Evolutionary conservation across 805 yeast species (phyloP).

Genomic region (Ascoidea tarda): DNA sequence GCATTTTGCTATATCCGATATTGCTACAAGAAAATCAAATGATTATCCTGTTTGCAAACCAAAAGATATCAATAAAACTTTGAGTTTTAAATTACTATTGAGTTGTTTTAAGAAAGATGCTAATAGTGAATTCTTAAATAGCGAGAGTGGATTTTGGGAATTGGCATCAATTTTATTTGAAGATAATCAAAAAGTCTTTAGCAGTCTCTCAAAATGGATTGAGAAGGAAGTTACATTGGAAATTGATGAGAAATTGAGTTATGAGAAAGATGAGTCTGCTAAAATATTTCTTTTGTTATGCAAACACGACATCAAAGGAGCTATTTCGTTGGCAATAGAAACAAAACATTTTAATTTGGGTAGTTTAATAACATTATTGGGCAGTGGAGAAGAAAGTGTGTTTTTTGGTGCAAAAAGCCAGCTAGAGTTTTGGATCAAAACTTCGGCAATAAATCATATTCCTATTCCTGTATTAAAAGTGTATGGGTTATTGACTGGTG

Average conservation of each 20-base stretch:
- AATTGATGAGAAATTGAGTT: conserved; percentile 19
- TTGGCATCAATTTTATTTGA: conserved; percentile 54
- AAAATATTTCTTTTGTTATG: conserved; percentile 34
- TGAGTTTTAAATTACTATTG: conserved; percentile 20
- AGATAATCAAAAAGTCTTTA: conserved; percentile 29
- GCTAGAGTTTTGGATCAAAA: conserved; percentile 47
- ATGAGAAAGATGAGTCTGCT: conserved; percentile 28
- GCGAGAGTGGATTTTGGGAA: conserved; percentile 29
- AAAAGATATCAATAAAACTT: conserved; percentile 10
- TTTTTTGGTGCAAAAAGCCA: conserved; percentile 43
- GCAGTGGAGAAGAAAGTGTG: conserved; percentile 52
- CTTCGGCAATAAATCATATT: conserved; percentile 25
- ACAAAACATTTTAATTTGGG: conserved; percentile 59
- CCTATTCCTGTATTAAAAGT: conserved; percentile 44
- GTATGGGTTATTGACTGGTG: conserved; percentile 51
- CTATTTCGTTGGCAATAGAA: conserved; percentile 46
- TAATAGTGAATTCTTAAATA: conserved; percentile 7
- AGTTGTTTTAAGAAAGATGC: conserved; percentile 9
- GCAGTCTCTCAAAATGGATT: conserved; percentile 31
- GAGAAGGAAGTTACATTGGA: conserved; percentile 25
- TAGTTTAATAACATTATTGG: conserved; percentile 51
- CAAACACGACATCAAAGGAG: conserved; percentile 44
- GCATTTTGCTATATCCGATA: conserved; percentile 14
- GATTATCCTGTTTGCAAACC: conserved; percentile 23
- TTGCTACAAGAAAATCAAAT: conserved; percentile 16